phyloP scores from a whole-genome alignment of 2,329 filamentous ascomycete species.

The Arthrobotrys iridis region DNA sequence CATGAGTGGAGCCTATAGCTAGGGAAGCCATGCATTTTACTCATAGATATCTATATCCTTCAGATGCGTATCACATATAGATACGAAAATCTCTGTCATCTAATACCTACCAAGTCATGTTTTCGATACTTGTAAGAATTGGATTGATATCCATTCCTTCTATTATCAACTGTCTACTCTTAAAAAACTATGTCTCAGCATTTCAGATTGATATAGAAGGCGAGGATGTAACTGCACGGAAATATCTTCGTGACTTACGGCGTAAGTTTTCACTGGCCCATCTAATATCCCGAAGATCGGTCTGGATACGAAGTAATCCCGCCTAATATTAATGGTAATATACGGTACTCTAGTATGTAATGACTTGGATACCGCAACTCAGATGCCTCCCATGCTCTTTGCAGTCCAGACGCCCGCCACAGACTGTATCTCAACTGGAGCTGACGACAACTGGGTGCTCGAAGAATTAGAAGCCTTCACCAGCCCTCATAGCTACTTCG shows the following conservation, averaged over 20 bases:
- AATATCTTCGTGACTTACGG: not conserved
- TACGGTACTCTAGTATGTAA: not conserved
- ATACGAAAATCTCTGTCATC: not conserved
- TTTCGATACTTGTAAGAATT: not conserved
- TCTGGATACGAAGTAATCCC: no score
- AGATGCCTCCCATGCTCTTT: not conserved
- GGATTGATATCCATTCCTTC: not conserved
- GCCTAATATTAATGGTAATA: not conserved
- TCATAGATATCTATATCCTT: not conserved
- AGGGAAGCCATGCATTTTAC: no score
- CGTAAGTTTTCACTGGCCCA: no score
- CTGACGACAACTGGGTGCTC: not conserved
- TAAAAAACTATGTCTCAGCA: not conserved
- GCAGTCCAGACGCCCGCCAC: not conserved
- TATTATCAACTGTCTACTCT: not conserved
- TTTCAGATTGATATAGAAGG: not conserved
- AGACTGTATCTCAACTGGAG: not conserved
- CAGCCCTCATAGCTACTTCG: not conserved
- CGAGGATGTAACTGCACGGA: not conserved
- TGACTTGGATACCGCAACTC: not conserved
- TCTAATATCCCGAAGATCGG: no score
- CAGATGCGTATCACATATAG: not conserved
- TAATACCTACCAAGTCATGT: not conserved
- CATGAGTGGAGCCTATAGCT: no score
- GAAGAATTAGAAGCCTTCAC: not conserved